Conservation (phyloP, 345 rosid species). For the Pseudoturritis turrita region DNA sequence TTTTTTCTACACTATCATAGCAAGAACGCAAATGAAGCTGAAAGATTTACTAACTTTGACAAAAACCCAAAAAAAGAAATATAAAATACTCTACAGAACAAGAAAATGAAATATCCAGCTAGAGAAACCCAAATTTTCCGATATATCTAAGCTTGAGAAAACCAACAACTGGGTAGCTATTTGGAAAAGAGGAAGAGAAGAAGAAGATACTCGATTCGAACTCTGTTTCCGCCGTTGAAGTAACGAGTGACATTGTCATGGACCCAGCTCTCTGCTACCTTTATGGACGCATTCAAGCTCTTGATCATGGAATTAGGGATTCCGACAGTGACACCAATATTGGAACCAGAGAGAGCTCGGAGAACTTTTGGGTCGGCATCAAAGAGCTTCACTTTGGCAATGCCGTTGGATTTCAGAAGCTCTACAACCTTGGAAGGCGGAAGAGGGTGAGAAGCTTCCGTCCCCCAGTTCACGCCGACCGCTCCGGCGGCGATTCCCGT, state of each 20-base stretch:
- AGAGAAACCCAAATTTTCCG: background rate
- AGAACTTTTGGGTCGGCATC: conserved; percentile 76
- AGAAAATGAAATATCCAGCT: background rate
- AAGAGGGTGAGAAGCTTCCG: conserved; percentile 71
- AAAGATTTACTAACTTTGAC: background rate
- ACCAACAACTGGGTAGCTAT: background rate
- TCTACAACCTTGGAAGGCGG: conserved; percentile 73
- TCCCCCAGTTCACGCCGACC: conserved; percentile 83
- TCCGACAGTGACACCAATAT: conserved; percentile 63
- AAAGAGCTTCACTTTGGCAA: conserved; percentile 64
- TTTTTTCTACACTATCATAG: background rate
- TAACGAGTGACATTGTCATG: conserved; percentile 97
- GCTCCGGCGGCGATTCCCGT: conserved; percentile 24
- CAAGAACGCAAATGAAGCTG: background rate
- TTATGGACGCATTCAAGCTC: conserved; percentile 62
- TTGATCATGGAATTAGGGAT: conserved; percentile 62
- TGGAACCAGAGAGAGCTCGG: conserved; percentile 71
- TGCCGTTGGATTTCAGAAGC: conserved; percentile 78
- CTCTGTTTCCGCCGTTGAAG: conserved; percentile 45
- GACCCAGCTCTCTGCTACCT: conserved; percentile 81
- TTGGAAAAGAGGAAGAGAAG: background rate
- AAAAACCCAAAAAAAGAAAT: background rate
- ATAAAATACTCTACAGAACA: background rate
- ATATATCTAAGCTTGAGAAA: background rate
- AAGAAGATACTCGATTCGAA: conserved; percentile 60